A percentile compares a stretch with the other conserved stretches of the same genome.
phyloP scores from a whole-genome alignment of 805 yeast species.

The Teunomyces gatunensis region DNA sequence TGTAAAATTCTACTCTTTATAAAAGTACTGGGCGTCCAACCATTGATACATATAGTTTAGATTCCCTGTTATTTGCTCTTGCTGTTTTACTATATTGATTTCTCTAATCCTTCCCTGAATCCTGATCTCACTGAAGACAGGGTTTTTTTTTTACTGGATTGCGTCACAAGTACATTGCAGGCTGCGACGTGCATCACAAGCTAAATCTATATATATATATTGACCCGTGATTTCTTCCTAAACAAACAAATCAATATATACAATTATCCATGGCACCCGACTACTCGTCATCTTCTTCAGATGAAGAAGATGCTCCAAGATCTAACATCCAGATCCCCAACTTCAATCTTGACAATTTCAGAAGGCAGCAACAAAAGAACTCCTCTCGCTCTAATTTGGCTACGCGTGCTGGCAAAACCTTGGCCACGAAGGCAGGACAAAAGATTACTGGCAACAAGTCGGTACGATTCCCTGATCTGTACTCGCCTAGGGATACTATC shows the following conservation, averaged over 20 bases:
- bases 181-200: not conserved
- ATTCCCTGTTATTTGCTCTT: too few species aligned
- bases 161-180: slow-evolving; percentile 2
- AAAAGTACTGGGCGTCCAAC: too few species aligned
- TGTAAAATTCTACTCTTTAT: too few species aligned
- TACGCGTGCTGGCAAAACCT: not conserved
- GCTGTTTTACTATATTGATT: too few species aligned
- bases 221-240: not conserved
- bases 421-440: slow-evolving; percentile 19
- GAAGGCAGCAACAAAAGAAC: slow-evolving; percentile 16
- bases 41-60: too few species aligned
- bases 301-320: slow-evolving; percentile 25
- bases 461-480: slow-evolving; percentile 30
- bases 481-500: slow-evolving; percentile 24
- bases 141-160: not conserved
- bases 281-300: slow-evolving; percentile 17
- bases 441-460: slow-evolving; percentile 18
- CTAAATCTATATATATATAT: not conserved
- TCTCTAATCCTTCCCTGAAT: not conserved
- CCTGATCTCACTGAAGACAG: not conserved
- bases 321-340: slow-evolving; percentile 32
- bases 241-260: not conserved
- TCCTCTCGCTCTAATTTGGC: slow-evolving; percentile 23
- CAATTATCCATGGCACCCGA: not conserved
- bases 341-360: slow-evolving; percentile 17